These are phyloP conservation scores for Aspergillus egyptiacus DNA, from an alignment of 495 filamentous ascomycete genomes.

Conservation along the genomic window DNA sequence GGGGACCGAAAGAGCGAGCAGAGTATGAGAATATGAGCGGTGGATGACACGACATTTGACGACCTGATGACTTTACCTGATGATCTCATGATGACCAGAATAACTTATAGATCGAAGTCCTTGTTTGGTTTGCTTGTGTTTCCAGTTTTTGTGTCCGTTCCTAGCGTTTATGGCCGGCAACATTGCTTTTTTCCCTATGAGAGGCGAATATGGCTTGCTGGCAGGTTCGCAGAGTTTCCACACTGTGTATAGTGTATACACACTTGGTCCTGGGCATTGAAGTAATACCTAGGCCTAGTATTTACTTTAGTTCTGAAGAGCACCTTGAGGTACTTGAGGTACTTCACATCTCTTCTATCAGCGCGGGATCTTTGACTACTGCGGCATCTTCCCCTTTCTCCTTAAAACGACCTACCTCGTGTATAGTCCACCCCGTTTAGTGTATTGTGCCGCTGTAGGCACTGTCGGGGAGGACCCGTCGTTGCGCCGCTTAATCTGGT, in stretches of 20 bases:
- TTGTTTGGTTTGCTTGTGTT: slow-evolving; percentile 3
- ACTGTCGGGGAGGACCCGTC: not conserved
- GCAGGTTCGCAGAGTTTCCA: slow-evolving; percentile 5
- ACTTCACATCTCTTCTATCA: too few species aligned
- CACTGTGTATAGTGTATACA: slow-evolving; percentile 11
- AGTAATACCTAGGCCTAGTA: too few species aligned
- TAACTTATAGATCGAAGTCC: slow-evolving; percentile 23
- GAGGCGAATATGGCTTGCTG: slow-evolving; percentile 7
- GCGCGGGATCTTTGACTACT: not conserved
- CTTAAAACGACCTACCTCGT: not conserved
- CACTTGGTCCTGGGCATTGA: slow-evolving; percentile 4
- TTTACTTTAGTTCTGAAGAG: too few species aligned
- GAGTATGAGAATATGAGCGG: too few species aligned
- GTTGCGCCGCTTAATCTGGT: not conserved
- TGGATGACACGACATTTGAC: slow-evolving; percentile 7
- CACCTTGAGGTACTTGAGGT: too few species aligned
- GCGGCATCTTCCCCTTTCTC: not conserved
- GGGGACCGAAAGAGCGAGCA: too few species aligned
- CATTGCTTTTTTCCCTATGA: not conserved
- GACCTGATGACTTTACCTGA: slow-evolving; percentile 22
- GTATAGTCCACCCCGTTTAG: not conserved
- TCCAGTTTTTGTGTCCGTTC: not conserved
- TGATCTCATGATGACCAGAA: slow-evolving; percentile 17
- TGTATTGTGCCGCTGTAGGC: not conserved
- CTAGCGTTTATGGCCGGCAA: not conserved